Conservation (phyloP, 2,329 filamentous ascomycete species). For the Dothistroma septosporum region DNA sequence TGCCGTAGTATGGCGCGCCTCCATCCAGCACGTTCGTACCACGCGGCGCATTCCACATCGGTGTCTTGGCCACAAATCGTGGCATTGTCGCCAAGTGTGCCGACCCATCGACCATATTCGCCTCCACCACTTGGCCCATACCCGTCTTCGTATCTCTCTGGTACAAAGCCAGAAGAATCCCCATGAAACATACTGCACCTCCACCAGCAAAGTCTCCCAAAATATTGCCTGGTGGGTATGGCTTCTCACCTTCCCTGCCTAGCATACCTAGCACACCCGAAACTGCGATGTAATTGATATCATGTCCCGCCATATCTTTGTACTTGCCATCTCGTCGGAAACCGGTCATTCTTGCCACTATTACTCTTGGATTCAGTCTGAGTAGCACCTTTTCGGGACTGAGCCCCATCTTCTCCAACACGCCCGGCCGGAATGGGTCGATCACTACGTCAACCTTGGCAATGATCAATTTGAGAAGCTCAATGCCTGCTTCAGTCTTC, state of each 20-base stretch:
- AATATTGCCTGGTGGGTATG: constrained; percentile 76
- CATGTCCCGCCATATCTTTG: constrained; percentile 82
- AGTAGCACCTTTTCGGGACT: constrained; percentile 64
- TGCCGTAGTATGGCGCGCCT: constrained; percentile 83
- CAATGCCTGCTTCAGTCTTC: constrained; percentile 60
- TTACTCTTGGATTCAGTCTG: constrained; percentile 65
- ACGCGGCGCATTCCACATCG: constrained; percentile 59
- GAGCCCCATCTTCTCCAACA: constrained; percentile 79
- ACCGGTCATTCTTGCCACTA: constrained; percentile 83
- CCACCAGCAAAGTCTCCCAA: constrained; percentile 90
- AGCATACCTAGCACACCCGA: constrained; percentile 74
- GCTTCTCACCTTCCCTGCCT: constrained; percentile 64
- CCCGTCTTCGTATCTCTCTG: constrained; percentile 57
- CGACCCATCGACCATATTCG: constrained; percentile 92
- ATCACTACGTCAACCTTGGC: constrained; percentile 71
- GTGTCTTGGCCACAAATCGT: constrained; percentile 61
- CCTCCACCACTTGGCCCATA: constrained; percentile 82
- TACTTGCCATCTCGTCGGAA: constrained; percentile 86
- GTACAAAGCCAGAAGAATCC: constrained; percentile 75
- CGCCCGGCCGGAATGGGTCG: constrained; percentile 88
- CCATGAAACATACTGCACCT: constrained; percentile 74
- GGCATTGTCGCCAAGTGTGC: constrained; percentile 76
- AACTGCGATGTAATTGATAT: constrained; percentile 94
- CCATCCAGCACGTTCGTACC: constrained; percentile 79
- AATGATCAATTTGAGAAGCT: constrained; percentile 63